Conservation (phyloP, 1,139 yeast genomes). For the Maudiozyma humilis region DNA sequence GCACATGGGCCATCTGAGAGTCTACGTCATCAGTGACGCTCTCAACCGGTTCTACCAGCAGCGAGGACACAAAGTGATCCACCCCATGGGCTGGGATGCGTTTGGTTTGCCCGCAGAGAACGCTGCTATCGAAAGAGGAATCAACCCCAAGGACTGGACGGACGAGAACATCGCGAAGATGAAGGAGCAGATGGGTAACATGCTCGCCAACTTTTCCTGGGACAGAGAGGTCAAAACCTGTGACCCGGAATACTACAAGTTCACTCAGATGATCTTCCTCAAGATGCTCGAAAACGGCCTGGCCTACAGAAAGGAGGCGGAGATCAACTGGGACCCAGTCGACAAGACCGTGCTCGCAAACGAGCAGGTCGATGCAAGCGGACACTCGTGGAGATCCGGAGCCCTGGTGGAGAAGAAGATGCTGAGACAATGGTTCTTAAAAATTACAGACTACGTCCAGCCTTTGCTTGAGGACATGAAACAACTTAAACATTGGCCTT, state of each 20-base stretch:
- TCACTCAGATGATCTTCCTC: constrained; percentile 83
- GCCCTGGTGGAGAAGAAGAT: constrained; percentile 78
- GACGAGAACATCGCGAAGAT: constrained; percentile 62
- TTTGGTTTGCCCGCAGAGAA: constrained; percentile 97
- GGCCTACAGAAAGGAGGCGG: constrained; percentile 79
- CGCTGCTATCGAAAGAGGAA: constrained; percentile 83
- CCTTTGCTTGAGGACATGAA: constrained; percentile 57
- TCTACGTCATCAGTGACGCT: constrained; percentile 83
- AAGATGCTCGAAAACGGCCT: constrained; percentile 64
- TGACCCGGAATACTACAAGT: constrained; percentile 76
- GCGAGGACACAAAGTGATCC: constrained; percentile 70
- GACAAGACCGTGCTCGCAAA: constrained; percentile 92
- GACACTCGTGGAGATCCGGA: constrained; percentile 94
- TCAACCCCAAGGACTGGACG: constrained; percentile 82
- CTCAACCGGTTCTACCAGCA: constrained; percentile 70
- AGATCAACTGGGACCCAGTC: constrained; percentile 95
- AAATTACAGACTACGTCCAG: constrained; percentile 73
- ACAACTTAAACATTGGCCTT: constrained; percentile 68
- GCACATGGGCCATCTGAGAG: constrained; percentile 91
- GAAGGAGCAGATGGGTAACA: constrained; percentile 70
- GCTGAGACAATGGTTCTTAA: constrained; percentile 87
- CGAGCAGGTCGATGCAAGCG: constrained; percentile 89
- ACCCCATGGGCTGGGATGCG: constrained; percentile 99
- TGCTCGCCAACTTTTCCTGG: constrained; percentile 92
- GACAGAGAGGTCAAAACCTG: constrained; percentile 84